Conservation (phyloP, 768 basidiomycete species). For the Rhodotorula diobovata region DNA sequence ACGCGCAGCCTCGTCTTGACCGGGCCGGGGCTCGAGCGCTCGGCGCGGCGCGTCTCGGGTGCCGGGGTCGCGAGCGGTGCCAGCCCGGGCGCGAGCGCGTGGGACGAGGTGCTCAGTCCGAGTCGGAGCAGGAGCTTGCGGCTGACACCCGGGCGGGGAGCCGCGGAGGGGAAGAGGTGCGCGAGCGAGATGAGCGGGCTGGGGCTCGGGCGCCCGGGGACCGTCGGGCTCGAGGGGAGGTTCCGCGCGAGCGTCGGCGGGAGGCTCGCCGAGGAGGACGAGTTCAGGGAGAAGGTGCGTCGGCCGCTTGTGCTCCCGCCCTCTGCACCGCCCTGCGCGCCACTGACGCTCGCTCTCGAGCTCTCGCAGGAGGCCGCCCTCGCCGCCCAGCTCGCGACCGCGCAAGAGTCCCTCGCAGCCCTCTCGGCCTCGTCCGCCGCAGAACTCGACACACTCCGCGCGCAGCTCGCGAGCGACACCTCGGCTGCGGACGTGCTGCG, state of each 20-base stretch:
- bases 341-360: background rate
- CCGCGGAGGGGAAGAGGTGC: background rate
- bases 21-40: conserved; percentile 1
- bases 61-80: too few relatives aligned
- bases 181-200: conserved; percentile 13
- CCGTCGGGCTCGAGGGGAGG: background rate
- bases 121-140: conserved; percentile 2
- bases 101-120: conserved; percentile 19
- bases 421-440: conserved; percentile 39
- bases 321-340: background rate
- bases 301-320: background rate
- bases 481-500: conserved; percentile 57
- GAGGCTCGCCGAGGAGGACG: conserved; percentile 9
- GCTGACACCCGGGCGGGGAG: too few relatives aligned
- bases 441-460: conserved; percentile 72
- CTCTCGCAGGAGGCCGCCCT: conserved; percentile 3
- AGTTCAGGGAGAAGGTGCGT: conserved; percentile 13
- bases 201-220: conserved; percentile 20
- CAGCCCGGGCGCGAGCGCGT: background rate
- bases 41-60: background rate
- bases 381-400: conserved; percentile 16
- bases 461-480: conserved; percentile 55
- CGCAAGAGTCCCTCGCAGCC: background rate
- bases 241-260: conserved; percentile 17
- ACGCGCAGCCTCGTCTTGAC: background rate